Conservation (phyloP, 352 stramenopile species). For the Globisporangium ultimum region DNA sequence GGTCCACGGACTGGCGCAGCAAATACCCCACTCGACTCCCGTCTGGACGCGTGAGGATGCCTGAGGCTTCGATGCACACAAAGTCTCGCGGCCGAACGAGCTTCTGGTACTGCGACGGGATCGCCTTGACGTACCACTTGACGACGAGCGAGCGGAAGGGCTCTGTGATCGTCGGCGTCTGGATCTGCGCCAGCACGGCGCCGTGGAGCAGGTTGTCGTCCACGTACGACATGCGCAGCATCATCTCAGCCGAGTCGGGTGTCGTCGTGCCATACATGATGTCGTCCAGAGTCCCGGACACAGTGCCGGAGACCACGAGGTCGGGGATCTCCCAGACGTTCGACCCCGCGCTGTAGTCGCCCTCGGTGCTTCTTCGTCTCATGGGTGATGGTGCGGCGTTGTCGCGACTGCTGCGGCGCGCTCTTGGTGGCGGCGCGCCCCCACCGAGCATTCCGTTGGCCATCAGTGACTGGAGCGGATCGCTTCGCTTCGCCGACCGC, state of each 20-base stretch:
- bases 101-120: slow-evolving; percentile 1
- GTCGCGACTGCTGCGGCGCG: too few species aligned
- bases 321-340: slow-evolving; percentile 12
- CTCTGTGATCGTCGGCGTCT: slow-evolving; percentile 7
- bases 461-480: too few species aligned
- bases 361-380: background rate
- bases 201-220: slow-evolving; percentile 17
- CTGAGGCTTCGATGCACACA: slow-evolving; percentile 16
- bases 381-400: too few species aligned
- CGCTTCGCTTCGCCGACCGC: too few species aligned
- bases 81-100: slow-evolving; percentile 16
- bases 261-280: slow-evolving; percentile 15
- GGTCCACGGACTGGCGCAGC: slow-evolving; percentile 17
- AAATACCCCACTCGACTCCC: slow-evolving; percentile 16
- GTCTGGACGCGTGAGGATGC: slow-evolving; percentile 1
- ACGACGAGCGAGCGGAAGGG: slow-evolving; percentile 19
- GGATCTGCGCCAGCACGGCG: slow-evolving; percentile 11
- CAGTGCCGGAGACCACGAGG: slow-evolving; percentile 13
- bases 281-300: slow-evolving; percentile 14
- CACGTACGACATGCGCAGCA: slow-evolving; percentile 17
- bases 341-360: background rate
- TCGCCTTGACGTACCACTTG: slow-evolving; percentile 19
- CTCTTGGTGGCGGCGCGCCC: too few species aligned
- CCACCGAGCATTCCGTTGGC: too few species aligned
- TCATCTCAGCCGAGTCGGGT: slow-evolving; percentile 16